A percentile compares a stretch with the other conserved stretches of the same genome.
Conservation (phyloP, 129 eudicot genomes). For the Saposhnikovia divaricata region DNA sequence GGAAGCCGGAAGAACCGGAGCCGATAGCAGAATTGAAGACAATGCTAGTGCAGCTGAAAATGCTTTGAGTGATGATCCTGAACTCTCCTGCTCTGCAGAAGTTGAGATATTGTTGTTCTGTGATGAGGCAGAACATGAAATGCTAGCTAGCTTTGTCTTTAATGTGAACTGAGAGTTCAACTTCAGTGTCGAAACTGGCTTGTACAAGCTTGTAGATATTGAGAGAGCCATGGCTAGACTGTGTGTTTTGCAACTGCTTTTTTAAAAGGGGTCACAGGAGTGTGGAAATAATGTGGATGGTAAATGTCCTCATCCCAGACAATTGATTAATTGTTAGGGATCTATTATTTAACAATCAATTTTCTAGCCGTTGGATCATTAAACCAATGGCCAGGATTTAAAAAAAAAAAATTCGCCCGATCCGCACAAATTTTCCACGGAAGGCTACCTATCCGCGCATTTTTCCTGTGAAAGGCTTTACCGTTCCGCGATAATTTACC, state of each 20-base stretch:
- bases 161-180: constrained; percentile 16
- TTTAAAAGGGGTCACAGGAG: constrained; percentile 5
- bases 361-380: neutral
- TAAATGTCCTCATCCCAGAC: neutral
- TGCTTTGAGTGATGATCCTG: constrained; percentile 39
- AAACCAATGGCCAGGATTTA: too few species aligned
- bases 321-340: too few species aligned
- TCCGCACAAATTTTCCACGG: too few species aligned
- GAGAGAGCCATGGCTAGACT: constrained; percentile 35
- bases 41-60: constrained; percentile 85
- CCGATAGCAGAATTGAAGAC: constrained; percentile 69
- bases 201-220: constrained; percentile 43
- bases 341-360: neutral
- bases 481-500: too few species aligned
- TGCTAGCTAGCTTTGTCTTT: constrained; percentile 24
- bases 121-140: constrained; percentile 22
- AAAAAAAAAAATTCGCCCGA: too few species aligned
- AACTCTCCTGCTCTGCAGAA: neutral
- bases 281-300: constrained; percentile 14
- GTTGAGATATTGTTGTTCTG: neutral
- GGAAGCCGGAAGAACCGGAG: constrained; percentile 60
- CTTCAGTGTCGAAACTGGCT: constrained; percentile 27
- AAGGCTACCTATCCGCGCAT: too few species aligned
- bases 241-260: neutral
- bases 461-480: too few species aligned